Percentiles rank a stretch among this genome's conserved stretches.
Evolutionary conservation across 345 rosid genomes (phyloP).

Genomic region (Gossypioides kirkii): DNA sequence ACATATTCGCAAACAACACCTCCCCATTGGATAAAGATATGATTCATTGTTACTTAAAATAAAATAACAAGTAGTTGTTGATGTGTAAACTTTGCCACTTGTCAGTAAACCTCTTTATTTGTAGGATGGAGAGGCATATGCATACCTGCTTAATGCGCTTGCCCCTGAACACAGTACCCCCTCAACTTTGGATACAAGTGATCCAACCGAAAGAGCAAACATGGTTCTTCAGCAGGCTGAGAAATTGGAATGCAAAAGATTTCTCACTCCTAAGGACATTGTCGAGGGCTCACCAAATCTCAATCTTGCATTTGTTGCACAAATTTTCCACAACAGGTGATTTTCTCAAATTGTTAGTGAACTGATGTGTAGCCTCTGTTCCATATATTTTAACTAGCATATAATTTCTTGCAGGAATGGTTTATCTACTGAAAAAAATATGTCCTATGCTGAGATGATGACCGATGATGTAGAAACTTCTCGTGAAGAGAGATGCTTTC

Average conservation of each 20-base stretch:
- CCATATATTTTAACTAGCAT: constrained; percentile 11
- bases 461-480: constrained; percentile 92
- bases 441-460: constrained; percentile 94
- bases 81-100: neutral
- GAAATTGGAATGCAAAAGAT: constrained; percentile 84
- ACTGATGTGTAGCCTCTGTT: neutral
- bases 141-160: constrained; percentile 71
- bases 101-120: constrained; percentile 17
- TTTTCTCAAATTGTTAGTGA: no score
- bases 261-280: constrained; percentile 80
- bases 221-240: constrained; percentile 89
- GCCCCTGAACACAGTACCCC: constrained; percentile 31
- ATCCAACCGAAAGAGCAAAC: constrained; percentile 75
- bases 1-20: neutral
- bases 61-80: neutral
- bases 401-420: constrained; percentile 68
- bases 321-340: constrained; percentile 90
- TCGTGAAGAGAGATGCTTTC: constrained; percentile 96
- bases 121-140: constrained; percentile 98
- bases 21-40: no score
- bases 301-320: constrained; percentile 95
- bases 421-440: constrained; percentile 57
- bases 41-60: neutral
- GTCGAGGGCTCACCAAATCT: constrained; percentile 96
- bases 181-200: constrained; percentile 42